Percentiles rank a stretch among this genome's conserved stretches.
Evolutionary conservation across 2,329 filamentous ascomycete species (phyloP).

Genomic region (Penicillium fuscoglaucum): DNA sequence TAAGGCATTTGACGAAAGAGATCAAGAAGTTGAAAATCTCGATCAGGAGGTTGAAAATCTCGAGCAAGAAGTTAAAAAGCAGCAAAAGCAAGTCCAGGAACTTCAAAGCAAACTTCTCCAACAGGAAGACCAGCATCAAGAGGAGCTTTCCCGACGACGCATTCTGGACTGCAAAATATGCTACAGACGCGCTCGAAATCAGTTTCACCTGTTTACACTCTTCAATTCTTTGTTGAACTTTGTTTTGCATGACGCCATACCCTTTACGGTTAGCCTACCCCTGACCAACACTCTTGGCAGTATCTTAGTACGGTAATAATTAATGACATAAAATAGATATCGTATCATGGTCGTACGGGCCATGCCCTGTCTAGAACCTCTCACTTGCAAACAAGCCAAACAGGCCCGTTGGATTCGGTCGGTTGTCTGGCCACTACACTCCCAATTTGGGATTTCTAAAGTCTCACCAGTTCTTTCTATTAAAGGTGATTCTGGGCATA

Average conservation of each 20-base stretch:
- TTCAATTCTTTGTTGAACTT: too few relatives aligned
- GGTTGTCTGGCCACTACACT: too few relatives aligned
- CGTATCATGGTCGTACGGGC: too few relatives aligned
- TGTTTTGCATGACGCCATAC: neutral
- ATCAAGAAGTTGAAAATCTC: neutral
- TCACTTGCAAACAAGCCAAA: too few relatives aligned
- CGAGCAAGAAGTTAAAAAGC: neutral
- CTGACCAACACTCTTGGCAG: neutral
- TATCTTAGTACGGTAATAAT: neutral
- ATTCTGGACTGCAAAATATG: too few relatives aligned
- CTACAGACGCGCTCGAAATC: too few relatives aligned
- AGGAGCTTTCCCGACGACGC: constrained; percentile 2
- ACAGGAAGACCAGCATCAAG: neutral
- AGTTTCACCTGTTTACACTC: too few relatives aligned
- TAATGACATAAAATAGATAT: neutral
- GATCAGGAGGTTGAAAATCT: neutral
- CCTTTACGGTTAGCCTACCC: neutral
- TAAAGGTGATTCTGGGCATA: too few relatives aligned
- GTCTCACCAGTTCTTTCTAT: too few relatives aligned
- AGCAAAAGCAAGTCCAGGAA: neutral
- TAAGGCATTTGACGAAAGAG: neutral
- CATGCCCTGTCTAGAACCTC: too few relatives aligned
- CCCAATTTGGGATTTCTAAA: too few relatives aligned
- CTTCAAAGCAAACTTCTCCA: neutral
- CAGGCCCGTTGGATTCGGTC: too few relatives aligned